Base-by-base conservation (phyloP, 2,329 filamentous ascomycete genomes). In the Incumbomyces lentus region DNA sequence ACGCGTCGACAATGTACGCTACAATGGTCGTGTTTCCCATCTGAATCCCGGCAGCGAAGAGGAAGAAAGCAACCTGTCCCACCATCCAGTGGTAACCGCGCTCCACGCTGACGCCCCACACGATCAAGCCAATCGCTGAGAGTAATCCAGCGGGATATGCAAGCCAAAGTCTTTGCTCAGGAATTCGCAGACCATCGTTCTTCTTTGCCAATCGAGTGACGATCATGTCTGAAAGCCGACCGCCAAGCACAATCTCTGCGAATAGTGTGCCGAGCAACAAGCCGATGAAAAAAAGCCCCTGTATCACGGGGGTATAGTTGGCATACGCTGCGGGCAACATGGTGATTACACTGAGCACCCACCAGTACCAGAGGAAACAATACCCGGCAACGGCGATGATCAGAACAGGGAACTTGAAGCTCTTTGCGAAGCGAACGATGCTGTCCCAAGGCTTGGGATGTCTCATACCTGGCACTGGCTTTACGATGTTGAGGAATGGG, bases 161-260 rank as follows among this genome's bases (percentile, higher is more conserved):
- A 11, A 78, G 58, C 73, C 73, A 78, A 17, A 78, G 57, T 13
- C 75, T 64, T 72, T 75, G 75, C 59, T 79, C 75, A 0, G 75
- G 64, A 1, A 69, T 61, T 29, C 70, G 66, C 6, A 68, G 52
- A 19, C 65, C 64, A 19, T 49, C 50, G 49, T 73, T 72, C 40
- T 59, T 62, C 52, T 63, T 67, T 1, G 71, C 66, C 30, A 77
- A 55, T 33, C 57, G 58, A n/a, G 63, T 48, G n/a, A 76, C 65
- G 12, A 78, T 64, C 46, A 58, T 61, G 57, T 78, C 76, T 53
- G 73, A 75, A 16, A 77, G 55, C n/a, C 63, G 48, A 7, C 76
- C 75, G 1, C 74, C 77, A 51, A 63, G 73, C 46, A 71, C 64
- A 2, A 75, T 48, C 48, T 78, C 74, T 0, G 71, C 72, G 34